Base-by-base conservation (phyloP, 108 stramenopile genomes). In the Pseudonitzschia delicatissima region DNA sequence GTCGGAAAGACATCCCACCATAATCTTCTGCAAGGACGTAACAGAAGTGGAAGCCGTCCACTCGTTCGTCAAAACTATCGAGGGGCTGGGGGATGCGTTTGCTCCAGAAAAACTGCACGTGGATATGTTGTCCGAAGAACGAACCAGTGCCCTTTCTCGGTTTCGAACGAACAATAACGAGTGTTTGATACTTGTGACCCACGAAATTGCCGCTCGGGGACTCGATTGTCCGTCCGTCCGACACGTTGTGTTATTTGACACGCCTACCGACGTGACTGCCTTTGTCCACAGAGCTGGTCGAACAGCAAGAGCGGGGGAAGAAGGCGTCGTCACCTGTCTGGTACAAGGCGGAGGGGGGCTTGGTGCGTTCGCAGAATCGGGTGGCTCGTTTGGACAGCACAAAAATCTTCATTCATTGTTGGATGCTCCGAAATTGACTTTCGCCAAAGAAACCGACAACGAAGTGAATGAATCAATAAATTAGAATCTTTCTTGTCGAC, bases 211-310 rank as follows among this genome's bases (percentile, higher is more conserved):
- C 12, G 92, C 87, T 0, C 77, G 96, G 5, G 96, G 96, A 6
- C 69, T 96, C 6, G 96, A 96, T 72, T 92, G 95, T 51, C 85
- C 88, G 21, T 84, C 90, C 66, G 93, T 96, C n/a, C 59, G 84
- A 23, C 86, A 91, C 49, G 87, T 95, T 9, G 77, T 96, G 72
- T 93, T 95, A 65, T 95, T 85, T 65, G 96, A 96, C 63, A 71
- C 92, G 44, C 94, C 96, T 29, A 73, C 64, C 3, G 83, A 86
- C 26, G 91, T 96, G 57, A 91, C 92, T 63, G 83, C 84, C 53
- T 96, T 95, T 80, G 85, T 81, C 57, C 94, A 95, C 71, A 62
- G 94, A 27, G 95, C 95, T 64, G 96, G 96, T 9, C 77, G 96
- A 17, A 96, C 96, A 13, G 96, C 92, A 0, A 80, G 96, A 18